Percentiles rank a stretch among this genome's conserved stretches.
Evolutionary conservation across 345 rosid genomes (phyloP).

Genomic region (Barbarea vulgaris): DNA sequence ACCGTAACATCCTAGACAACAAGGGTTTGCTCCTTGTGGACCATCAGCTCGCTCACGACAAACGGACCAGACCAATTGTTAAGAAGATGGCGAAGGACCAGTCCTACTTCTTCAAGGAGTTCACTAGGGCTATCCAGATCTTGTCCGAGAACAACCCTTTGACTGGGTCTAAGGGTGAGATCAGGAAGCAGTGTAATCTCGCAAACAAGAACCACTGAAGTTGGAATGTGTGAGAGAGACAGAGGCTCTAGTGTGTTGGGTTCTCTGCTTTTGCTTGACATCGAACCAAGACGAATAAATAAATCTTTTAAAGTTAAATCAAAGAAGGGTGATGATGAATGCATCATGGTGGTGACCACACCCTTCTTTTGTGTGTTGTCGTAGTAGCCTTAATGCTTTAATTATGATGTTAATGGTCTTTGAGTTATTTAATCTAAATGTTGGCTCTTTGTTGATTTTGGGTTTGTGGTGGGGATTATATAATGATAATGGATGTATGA

Average conservation of each 20-base stretch:
- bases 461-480: constrained; percentile 23
- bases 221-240: background rate
- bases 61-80: constrained; percentile 80
- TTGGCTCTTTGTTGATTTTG: constrained; percentile 29
- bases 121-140: constrained; percentile 75
- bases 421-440: constrained; percentile 32
- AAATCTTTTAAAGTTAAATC: constrained; percentile 17
- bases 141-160: constrained; percentile 96
- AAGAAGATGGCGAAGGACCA: constrained; percentile 97
- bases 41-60: constrained; percentile 88
- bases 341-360: constrained; percentile 39
- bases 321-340: constrained; percentile 35
- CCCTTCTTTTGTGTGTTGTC: constrained; percentile 36
- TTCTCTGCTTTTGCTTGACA: constrained; percentile 26
- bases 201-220: constrained; percentile 81
- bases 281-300: constrained; percentile 29
- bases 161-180: constrained; percentile 88
- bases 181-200: constrained; percentile 83
- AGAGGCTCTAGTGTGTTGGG: constrained; percentile 33
- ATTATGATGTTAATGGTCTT: constrained; percentile 30
- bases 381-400: constrained; percentile 36
- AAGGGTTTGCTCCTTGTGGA: constrained; percentile 88
- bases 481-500: constrained; percentile 26
- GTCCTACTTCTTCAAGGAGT: constrained; percentile 90
- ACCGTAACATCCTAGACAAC: constrained; percentile 91